Base-by-base conservation (phyloP, 352 stramenopile genomes). In the Thraustochytrium sp. region DNA sequence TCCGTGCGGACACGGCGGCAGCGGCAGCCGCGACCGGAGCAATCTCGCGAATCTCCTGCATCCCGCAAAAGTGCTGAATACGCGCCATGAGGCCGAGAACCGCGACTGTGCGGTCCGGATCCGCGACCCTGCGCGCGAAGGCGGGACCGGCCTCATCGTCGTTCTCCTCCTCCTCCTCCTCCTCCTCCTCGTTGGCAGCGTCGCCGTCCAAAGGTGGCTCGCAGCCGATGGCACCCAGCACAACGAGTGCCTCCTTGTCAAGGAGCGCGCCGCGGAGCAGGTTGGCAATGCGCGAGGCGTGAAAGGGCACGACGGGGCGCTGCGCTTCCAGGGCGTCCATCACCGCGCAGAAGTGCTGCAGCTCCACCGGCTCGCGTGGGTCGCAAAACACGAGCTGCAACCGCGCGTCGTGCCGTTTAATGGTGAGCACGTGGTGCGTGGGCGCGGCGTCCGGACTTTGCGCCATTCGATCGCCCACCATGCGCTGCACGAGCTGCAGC, bases 261-360 rank as follows among this genome's bases (percentile, higher is more conserved):
- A 77, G 16, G 23, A 77, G 42, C 26, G 65, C 65, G 4, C 49
- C 65, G 23, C 65, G 65, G 5, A 77, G 26, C 9, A 77, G 40
- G 46, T 62, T 55, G n/a, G 42, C 65, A 72, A 77, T 44, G 29
- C 49, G 42, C 65, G 65, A 77, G 42, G 42, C 64, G 49, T 77
- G 65, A 75, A 77, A 77, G 8, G 65, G 65, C 40, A 61, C 46
- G 13, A 36, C 40, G 13, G 65, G 65, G 23, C 49, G 65, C 26
- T 44, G 42, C 23, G 3, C 46, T 36, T 77, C 65, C 16, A 77
- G 49, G 0, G 65, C 65, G 37, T 77, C 65, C n/a, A 77, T 23
- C 16, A 77, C 42, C 13, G 29, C 36, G 37, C 64, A 64, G 11
- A 77, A 77, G 13, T 77, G 29, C 42, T 77, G 42, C 11, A 77